Percentiles rank a stretch among this genome's conserved stretches.
Evolutionary conservation across 306 rosid genomes (phyloP).

Genomic region (barrel medic (Medicago truncatula)): MtrunA17r5.0-ANR NC_053046.1:40640501-40641000

Average conservation of each 20-base stretch:
- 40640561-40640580: too few relatives aligned
- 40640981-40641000: conserved; percentile 54
- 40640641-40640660: too few relatives aligned
- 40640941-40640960: conserved; percentile 46
- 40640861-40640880: background rate
- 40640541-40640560: too few relatives aligned
- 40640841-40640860: conserved; percentile 41
- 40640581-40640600: too few relatives aligned
- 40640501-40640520: background rate
- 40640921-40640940: conserved; percentile 40
- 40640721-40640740: conserved; percentile 1
- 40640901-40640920: background rate
- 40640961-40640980: conserved; percentile 50
- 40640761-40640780: conserved; percentile 48
- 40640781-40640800: conserved; percentile 32
- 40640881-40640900: background rate
- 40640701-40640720: too few relatives aligned
- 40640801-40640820: conserved; percentile 41
- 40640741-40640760: conserved; percentile 33
- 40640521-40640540: background rate
- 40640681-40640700: too few relatives aligned
- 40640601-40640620: too few relatives aligned
- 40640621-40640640: too few relatives aligned
- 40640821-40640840: conserved; percentile 43
- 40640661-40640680: too few relatives aligned